These are phyloP conservation scores for Ascochyta koolunga DNA, from an alignment of 2,329 filamentous ascomycete genomes.

Conservation along the genomic window DNA sequence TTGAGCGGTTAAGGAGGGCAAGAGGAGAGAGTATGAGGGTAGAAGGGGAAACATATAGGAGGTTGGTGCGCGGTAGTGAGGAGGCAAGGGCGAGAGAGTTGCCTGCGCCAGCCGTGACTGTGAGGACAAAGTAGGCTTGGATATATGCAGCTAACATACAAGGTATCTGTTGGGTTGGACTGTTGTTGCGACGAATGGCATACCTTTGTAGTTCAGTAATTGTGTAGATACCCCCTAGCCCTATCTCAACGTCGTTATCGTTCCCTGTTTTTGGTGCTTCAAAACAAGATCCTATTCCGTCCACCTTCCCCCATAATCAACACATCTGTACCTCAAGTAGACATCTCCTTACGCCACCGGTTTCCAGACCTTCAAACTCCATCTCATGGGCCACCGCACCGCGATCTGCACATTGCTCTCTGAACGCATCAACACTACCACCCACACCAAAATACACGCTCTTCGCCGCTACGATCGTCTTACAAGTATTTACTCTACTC, in stretches of 20 bases:
- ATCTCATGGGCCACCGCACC: conserved; percentile 56
- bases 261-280: no score
- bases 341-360: conserved; percentile 53
- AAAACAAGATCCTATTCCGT: no score
- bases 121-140: conserved; percentile 9
- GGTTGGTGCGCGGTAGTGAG: conserved; percentile 24
- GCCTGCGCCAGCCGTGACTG: conserved; percentile 23
- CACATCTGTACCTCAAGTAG: conserved; percentile 54
- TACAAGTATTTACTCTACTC: conserved; percentile 58
- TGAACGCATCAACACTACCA: conserved; percentile 78
- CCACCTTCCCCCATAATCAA: conserved; percentile 8
- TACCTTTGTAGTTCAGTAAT: not conserved
- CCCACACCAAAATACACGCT: conserved; percentile 84
- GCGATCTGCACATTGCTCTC: conserved; percentile 50
- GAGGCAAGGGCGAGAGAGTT: conserved; percentile 18
- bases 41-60: conserved; percentile 59
- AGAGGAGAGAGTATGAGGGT: conserved; percentile 64
- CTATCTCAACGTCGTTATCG: not conserved
- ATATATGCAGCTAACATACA: not conserved
- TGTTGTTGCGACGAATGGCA: not conserved
- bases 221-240: not conserved
- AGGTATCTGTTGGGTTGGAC: not conserved
- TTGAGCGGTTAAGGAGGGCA: conserved; percentile 72
- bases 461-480: conserved; percentile 76
- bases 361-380: conserved; percentile 54